phyloP scores from a whole-genome alignment of 2,329 filamentous ascomycete species.

The Sporothrix variecibatus region DNA sequence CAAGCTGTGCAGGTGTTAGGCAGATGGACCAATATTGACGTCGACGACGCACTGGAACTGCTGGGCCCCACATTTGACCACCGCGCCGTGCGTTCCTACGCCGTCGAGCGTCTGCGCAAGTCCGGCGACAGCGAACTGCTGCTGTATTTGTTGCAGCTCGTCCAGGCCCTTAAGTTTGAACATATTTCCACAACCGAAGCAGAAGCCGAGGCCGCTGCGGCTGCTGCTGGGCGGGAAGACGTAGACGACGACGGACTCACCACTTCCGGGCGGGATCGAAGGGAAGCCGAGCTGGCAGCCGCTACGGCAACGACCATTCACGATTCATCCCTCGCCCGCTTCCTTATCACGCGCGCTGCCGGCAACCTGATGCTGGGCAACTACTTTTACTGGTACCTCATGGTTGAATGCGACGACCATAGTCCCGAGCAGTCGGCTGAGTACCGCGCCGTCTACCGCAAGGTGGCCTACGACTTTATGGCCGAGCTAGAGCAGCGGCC shows the following conservation, averaged over 20 bases:
- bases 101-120: slow-evolving; percentile 87
- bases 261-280: background rate
- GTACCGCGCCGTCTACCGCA: slow-evolving; percentile 83
- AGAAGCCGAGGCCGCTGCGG: slow-evolving; percentile 42
- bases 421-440: slow-evolving; percentile 70
- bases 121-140: slow-evolving; percentile 90
- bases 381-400: slow-evolving; percentile 97
- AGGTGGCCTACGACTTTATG: slow-evolving; percentile 97
- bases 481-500: slow-evolving; percentile 72
- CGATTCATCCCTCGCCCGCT: slow-evolving; percentile 84
- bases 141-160: slow-evolving; percentile 87
- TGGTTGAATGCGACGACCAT: slow-evolving; percentile 91
- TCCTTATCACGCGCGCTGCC: slow-evolving; percentile 84
- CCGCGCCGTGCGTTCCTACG: slow-evolving; percentile 83
- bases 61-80: slow-evolving; percentile 92
- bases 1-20: slow-evolving; percentile 87
- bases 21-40: slow-evolving; percentile 95
- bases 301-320: slow-evolving; percentile 60
- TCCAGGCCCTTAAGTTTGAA: slow-evolving; percentile 95
- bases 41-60: slow-evolving; percentile 93
- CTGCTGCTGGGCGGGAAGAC: background rate
- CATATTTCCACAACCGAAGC: slow-evolving; percentile 60
- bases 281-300: background rate
- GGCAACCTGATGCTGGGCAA: slow-evolving; percentile 90
- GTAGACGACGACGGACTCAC: background rate